Evolutionary conservation across 495 filamentous ascomycete species (phyloP), one percentile per base, ranked within the genome.

Genomic region (Penicillium goetzii): DNA sequence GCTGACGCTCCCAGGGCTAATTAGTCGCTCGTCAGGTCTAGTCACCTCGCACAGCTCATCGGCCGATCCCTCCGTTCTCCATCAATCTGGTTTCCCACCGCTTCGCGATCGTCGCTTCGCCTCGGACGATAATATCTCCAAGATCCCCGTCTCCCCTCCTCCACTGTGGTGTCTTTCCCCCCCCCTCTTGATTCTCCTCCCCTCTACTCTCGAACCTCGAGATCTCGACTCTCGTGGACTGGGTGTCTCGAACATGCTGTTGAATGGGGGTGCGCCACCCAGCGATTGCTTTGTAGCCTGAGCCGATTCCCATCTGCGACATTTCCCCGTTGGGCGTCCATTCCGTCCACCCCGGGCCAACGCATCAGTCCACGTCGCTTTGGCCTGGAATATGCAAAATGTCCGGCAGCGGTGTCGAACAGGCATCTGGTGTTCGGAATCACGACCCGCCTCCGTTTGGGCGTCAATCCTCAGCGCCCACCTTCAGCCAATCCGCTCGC

Each of bases 381-480:
- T 62, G 73, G 70, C 67, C 69, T 70, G 63, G 73, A 76, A 76
- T 66, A 80, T 81, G 77, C 78, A 79, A 77, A 67, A 82, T 82
- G 80, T 76, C 80, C 74, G 76, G 76, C 76, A 72, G 73, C 68
- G 68, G 76, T 75, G 68, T 74, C 72, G 74, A 81, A 62, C 76
- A 78, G 69, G 71, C 69, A 70, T 76, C 72, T 72, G 70, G 72
- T 69, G 56, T 72, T 62, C 72, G 73, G 68, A 70, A 76, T 65
- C 51, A 58, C 65, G 70, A 68, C 66, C 72, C 70, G 70, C 65
- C 60, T 68, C 70, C 69, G 66, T 68, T 78, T 73, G 69, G 73
- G 71, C 75, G 73, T 68, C 73, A 73, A 74, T 74, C 75, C 54
- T 76, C 77, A n/a, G 59, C 66, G 40, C 72, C 71, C 49, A 60